A percentile compares a stretch with the other conserved stretches of the same genome.
Conservation (phyloP, 306 rosid species). For the Cercis canadensis region DNA sequence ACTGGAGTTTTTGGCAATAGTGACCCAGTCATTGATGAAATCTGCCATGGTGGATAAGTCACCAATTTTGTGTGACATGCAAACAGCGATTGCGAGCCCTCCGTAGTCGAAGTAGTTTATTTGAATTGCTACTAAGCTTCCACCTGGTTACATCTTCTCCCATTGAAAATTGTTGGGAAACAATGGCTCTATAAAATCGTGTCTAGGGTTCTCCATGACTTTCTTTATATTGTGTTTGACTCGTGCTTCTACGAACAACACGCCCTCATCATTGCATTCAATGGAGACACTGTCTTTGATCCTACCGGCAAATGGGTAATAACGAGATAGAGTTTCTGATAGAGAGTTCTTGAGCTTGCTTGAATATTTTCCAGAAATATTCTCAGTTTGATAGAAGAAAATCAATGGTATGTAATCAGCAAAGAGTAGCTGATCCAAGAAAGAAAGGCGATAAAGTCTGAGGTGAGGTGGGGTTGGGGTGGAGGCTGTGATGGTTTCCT, state of each 20-base stretch:
- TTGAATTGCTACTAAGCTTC: constrained; percentile 45
- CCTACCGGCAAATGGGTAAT: constrained; percentile 62
- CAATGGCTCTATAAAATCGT: constrained; percentile 21
- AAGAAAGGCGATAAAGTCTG: constrained; percentile 38
- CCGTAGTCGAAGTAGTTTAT: constrained; percentile 51
- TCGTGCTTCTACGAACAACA: constrained; percentile 38
- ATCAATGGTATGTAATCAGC: constrained; percentile 42
- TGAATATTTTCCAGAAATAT: background rate
- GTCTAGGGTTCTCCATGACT: constrained; percentile 39
- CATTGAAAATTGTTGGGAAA: constrained; percentile 46
- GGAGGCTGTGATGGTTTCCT: constrained; percentile 64
- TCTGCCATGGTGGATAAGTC: constrained; percentile 48
- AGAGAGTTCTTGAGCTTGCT: constrained; percentile 49
- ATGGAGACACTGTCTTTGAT: constrained; percentile 37
- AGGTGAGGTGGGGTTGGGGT: constrained; percentile 51
- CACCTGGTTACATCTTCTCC: constrained; percentile 2
- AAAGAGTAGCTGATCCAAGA: constrained; percentile 40
- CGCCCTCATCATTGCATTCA: constrained; percentile 67
- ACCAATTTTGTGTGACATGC: constrained; percentile 55
- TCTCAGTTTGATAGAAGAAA: constrained; percentile 45
- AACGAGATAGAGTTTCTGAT: constrained; percentile 44
- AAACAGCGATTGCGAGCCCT: constrained; percentile 49
- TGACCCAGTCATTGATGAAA: constrained; percentile 60
- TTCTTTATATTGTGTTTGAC: constrained; percentile 30
- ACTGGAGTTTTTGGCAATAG: constrained; percentile 13